A percentile compares a stretch with the other conserved stretches of the same genome.
These are phyloP conservation scores for Mortierella polycephala DNA, from an alignment of 371 early-diverging fungal species.

Conservation along the genomic window DNA sequence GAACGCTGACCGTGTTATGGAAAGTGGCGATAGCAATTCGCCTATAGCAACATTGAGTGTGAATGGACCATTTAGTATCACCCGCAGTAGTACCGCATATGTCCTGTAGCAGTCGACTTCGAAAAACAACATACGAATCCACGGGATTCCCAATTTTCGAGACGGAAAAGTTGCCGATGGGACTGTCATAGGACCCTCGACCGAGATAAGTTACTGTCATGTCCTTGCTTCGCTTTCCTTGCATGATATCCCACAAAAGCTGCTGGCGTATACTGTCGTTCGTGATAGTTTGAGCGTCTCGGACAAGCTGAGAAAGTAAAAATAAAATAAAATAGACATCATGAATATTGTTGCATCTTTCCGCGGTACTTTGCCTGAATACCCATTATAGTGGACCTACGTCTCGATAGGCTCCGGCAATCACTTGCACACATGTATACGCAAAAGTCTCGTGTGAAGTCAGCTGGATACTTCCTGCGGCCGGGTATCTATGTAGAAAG, in stretches of 20 bases:
- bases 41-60: neutral
- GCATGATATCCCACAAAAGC: conserved; percentile 18
- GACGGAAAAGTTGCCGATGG: conserved; percentile 25
- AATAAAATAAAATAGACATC: neutral
- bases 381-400: conserved; percentile 21
- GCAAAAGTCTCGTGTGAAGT: conserved; percentile 56
- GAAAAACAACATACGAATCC: conserved; percentile 6
- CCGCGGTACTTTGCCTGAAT: conserved; percentile 5
- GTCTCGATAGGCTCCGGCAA: conserved; percentile 62
- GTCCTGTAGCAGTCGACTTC: neutral
- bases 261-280: conserved; percentile 8
- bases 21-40: conserved; percentile 33
- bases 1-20: conserved; percentile 22
- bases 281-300: conserved; percentile 10
- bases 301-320: conserved; percentile 15
- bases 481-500: conserved; percentile 54
- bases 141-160: conserved; percentile 49
- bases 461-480: conserved; percentile 56
- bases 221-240: conserved; percentile 31
- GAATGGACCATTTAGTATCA: neutral
- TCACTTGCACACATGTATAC: conserved; percentile 66
- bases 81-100: neutral
- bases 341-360: conserved; percentile 49
- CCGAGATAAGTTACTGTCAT: conserved; percentile 14
- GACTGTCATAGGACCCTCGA: conserved; percentile 9